These are phyloP conservation scores for Pythium coloratum DNA, from an alignment of 352 stramenopile genomes.

Conservation along the genomic window DNA sequence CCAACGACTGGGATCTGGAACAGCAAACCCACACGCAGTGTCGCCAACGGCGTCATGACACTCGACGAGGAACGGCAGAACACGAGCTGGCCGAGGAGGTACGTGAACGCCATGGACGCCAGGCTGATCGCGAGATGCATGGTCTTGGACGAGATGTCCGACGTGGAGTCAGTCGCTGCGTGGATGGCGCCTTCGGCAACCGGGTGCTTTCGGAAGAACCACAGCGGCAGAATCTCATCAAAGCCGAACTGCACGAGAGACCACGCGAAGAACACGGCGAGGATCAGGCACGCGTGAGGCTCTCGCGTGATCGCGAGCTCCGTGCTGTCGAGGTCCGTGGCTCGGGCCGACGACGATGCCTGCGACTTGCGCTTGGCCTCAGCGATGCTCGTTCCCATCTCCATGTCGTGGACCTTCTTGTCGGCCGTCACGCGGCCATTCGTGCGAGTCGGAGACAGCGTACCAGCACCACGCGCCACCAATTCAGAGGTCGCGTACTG, in stretches of 20 bases:
- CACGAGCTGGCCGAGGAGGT: conserved; percentile 53
- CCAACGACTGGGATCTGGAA: conserved; percentile 73
- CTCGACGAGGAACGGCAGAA: conserved; percentile 57
- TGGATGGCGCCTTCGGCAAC: conserved; percentile 43
- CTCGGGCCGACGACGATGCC: conserved; percentile 2
- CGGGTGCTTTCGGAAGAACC: conserved; percentile 74
- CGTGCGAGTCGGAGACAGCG: conserved; percentile 13
- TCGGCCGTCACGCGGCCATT: conserved; percentile 4
- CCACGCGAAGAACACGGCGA: conserved; percentile 76
- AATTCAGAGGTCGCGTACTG: conserved; percentile 43
- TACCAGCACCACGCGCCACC: conserved; percentile 12
- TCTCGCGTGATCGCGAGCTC: conserved; percentile 70
- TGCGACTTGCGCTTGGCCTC: conserved; percentile 30
- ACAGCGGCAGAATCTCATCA: conserved; percentile 77
- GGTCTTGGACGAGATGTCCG: conserved; percentile 56
- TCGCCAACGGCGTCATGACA: conserved; percentile 76
- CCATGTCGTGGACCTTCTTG: conserved; percentile 32
- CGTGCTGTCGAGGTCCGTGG: conserved; percentile 20
- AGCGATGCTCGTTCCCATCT: conserved; percentile 26
- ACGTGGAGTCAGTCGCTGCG: conserved; percentile 17
- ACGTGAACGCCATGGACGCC: conserved; percentile 48
- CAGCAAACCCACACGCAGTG: conserved; percentile 70
- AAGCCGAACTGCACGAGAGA: conserved; percentile 72
- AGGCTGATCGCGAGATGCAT: conserved; percentile 56
- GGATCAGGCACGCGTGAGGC: conserved; percentile 62